phyloP scores from a whole-genome alignment of 1,139 yeast genomes.

The Casaregolazyma suthepensis region DNA sequence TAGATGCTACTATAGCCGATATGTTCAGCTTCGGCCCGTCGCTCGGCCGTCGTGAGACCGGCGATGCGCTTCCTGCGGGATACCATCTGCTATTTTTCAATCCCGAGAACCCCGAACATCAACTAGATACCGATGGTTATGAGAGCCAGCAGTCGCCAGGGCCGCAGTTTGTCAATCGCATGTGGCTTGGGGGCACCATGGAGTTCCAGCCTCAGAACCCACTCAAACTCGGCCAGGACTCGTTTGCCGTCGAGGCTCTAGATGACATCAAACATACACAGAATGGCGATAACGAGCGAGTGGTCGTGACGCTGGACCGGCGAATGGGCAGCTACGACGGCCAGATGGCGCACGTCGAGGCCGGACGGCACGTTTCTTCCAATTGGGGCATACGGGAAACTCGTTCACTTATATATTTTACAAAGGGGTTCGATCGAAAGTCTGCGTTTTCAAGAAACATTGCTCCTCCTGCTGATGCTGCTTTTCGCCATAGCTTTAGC shows the following conservation, averaged over 20 bases:
- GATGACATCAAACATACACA: slow-evolving; percentile 16
- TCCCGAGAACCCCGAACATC: slow-evolving; percentile 45
- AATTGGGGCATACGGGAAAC: slow-evolving; percentile 29
- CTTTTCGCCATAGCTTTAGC: slow-evolving; percentile 20
- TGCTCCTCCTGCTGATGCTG: slow-evolving; percentile 16
- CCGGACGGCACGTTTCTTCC: slow-evolving; percentile 5
- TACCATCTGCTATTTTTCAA: slow-evolving; percentile 63
- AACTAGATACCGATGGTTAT: slow-evolving; percentile 69
- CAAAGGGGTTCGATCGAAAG: slow-evolving; percentile 17
- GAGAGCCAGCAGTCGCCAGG: slow-evolving; percentile 74
- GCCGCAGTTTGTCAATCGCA: slow-evolving; percentile 47
- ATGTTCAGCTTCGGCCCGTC: slow-evolving; percentile 16
- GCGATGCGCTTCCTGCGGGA: slow-evolving; percentile 41
- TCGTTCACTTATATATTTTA: slow-evolving; percentile 30
- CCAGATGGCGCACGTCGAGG: slow-evolving; percentile 5
- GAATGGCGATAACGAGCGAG: slow-evolving; percentile 17
- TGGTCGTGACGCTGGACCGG: slow-evolving; percentile 30
- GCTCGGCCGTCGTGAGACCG: slow-evolving; percentile 8
- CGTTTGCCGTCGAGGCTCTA: slow-evolving; percentile 25
- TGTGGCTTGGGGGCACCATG: slow-evolving; percentile 78
- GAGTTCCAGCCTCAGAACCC: slow-evolving; percentile 35
- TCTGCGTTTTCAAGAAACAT: slow-evolving; percentile 16
- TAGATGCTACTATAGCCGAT: slow-evolving; percentile 24
- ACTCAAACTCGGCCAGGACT: slow-evolving; percentile 33
- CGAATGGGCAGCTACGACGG: slow-evolving; percentile 14